Conservation (phyloP, 768 basidiomycete species). For the Gyrodon lividus region DNA sequence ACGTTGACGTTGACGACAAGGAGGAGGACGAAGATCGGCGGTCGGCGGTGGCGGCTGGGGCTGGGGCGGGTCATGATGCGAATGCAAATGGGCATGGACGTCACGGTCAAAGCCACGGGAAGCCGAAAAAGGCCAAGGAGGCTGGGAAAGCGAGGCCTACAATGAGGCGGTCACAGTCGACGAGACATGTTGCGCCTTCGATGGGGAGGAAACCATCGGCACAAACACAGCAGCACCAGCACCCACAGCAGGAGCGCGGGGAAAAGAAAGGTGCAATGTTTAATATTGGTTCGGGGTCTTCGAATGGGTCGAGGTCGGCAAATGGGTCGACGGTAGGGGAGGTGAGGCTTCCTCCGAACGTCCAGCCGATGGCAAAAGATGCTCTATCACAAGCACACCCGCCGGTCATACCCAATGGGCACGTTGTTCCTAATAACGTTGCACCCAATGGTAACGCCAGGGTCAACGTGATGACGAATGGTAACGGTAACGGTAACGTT, state of each 20-base stretch:
- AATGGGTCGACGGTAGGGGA: conserved; percentile 21
- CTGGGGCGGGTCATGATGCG: conserved; percentile 3
- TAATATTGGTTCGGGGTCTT: conserved; percentile 61
- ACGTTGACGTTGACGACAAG: conserved; percentile 15
- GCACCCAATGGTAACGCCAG: conserved; percentile 15
- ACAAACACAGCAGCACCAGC: conserved; percentile 21
- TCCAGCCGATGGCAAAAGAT: conserved; percentile 7
- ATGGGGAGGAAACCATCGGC: conserved; percentile 28
- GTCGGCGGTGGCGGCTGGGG: conserved; percentile 14
- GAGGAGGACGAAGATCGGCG: conserved; percentile 23
- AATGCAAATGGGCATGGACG: conserved; percentile 8
- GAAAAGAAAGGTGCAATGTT: conserved; percentile 40
- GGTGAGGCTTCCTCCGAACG: conserved; percentile 4
- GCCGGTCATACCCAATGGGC: conserved; percentile 19
- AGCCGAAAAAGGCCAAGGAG: conserved; percentile 36
- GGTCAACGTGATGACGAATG: conserved; percentile 14
- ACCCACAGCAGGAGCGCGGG: conserved; percentile 10
- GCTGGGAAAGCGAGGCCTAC: conserved; percentile 22
- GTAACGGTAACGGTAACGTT: conserved; percentile 6
- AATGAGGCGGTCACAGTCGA: conserved; percentile 29
- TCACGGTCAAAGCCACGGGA: conserved; percentile 8
- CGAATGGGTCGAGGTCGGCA: conserved; percentile 41
- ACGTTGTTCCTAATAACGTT: background rate
- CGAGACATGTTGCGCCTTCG: conserved; percentile 28
- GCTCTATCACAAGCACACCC: conserved; percentile 13